A percentile compares a stretch with the other conserved stretches of the same genome.
Evolutionary conservation across 345 rosid genomes (phyloP).

Genomic region (Salix arbutifolia): DNA sequence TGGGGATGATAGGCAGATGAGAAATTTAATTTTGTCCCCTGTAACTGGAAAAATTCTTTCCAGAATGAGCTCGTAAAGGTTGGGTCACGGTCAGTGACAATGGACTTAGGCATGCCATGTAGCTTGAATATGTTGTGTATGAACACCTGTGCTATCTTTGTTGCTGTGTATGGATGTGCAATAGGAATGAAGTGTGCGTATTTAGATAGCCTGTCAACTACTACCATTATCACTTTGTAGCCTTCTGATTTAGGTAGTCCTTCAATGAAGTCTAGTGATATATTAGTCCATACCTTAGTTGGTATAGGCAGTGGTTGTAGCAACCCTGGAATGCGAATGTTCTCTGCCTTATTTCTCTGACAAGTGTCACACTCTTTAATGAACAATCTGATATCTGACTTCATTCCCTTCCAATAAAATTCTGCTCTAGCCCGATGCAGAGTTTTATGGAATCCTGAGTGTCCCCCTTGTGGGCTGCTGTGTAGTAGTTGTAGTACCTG

Average conservation of each 20-base stretch:
- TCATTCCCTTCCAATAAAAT: too few species aligned
- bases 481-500: too few species aligned
- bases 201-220: background rate
- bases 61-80: too few species aligned
- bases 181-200: background rate
- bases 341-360: background rate
- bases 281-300: background rate
- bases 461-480: too few species aligned
- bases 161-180: background rate
- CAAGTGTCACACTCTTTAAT: background rate
- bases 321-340: background rate
- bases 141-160: too few species aligned
- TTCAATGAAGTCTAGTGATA: background rate
- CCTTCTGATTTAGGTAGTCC: background rate
- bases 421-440: too few species aligned
- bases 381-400: background rate
- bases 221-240: background rate
- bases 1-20: too few species aligned
- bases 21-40: too few species aligned
- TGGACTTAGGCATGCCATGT: too few species aligned
- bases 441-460: too few species aligned
- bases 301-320: background rate
- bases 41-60: background rate
- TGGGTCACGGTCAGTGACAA: too few species aligned
- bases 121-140: too few species aligned